Evolutionary conservation across 1,139 yeast species (phyloP), one percentile per base, ranked within the genome.

Genomic region (Candida anutae): DNA sequence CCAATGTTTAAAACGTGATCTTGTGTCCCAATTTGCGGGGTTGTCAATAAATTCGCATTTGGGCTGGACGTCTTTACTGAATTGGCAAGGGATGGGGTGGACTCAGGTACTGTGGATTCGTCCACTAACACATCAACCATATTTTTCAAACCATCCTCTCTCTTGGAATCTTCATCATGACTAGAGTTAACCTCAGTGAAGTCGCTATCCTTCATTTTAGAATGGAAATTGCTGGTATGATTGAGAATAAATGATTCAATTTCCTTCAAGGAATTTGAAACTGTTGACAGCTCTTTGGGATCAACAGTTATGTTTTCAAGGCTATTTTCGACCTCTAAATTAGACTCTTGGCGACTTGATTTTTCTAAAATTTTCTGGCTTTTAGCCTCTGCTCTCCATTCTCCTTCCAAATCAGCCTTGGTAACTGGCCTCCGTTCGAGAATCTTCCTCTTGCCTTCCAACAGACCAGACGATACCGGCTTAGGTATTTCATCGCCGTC

Each of bases 211-310:
- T 23, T 33, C 28, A 33, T 18, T 19, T 24, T 28, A 12, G 31
- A 29, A 13, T 39, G 44, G 28, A 53, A 37, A 22, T 45, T 42
- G 23, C 40, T 46, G 6, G 58, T 45, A 31, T 58, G 64, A 22
- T 36, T 44, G 8, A 47, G 38, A 22, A 58, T 58, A 14, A 48
- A 46, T 5, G 53, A 45, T 34, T 57, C 59, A 20, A 58, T 54
- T 22, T 58, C 63, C 24, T 52, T 53, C 13, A 55, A 38, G 0
- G 54, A 39, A 6, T 35, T 31, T 8, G 46, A 50, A 8, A 37
- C 36, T 21, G 32, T 22, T 25, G 38, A 32, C 23, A 32, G 21
- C 11, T 24, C 25, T 10, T 16, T 16, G n/a, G 25, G 12, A n/a
- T n/a, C n/a, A n/a, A n/a, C n/a, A 5, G 17, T 24, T n/a, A 21